Conservation (phyloP, 495 filamentous ascomycete species). For the Jackrogersella multiformis region DNA sequence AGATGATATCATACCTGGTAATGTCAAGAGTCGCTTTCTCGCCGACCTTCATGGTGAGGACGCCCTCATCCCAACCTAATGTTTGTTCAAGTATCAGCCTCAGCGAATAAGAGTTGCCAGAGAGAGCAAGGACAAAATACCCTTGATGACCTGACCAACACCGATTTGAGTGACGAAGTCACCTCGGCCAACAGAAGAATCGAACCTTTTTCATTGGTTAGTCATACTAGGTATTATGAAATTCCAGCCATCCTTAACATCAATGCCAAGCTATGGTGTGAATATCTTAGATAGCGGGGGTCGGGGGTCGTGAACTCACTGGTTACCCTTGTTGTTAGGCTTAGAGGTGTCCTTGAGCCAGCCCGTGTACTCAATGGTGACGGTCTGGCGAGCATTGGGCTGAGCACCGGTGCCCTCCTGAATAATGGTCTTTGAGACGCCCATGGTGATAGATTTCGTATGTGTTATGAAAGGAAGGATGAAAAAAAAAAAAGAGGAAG, state of each 20-base stretch:
- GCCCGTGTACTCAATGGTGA: slow-evolving; percentile 86
- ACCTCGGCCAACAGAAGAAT: slow-evolving; percentile 73
- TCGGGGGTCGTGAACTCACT: slow-evolving; percentile 48
- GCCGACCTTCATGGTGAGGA: slow-evolving; percentile 79
- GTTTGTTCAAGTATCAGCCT: slow-evolving; percentile 24
- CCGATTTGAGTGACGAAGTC: slow-evolving; percentile 76
- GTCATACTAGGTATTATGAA: slow-evolving; percentile 16
- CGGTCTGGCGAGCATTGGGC: slow-evolving; percentile 69
- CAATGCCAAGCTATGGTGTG: slow-evolving; percentile 24
- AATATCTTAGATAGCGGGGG: not conserved
- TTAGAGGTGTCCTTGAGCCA: slow-evolving; percentile 73
- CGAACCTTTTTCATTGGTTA: slow-evolving; percentile 68
- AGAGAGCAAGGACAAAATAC: slow-evolving; percentile 53
- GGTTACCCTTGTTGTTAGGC: slow-evolving; percentile 57
- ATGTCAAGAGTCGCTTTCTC: slow-evolving; percentile 84
- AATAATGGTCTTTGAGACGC: slow-evolving; percentile 57
- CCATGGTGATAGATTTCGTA: slow-evolving; percentile 51
- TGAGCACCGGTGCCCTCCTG: slow-evolving; percentile 57
- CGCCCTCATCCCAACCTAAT: slow-evolving; percentile 88
- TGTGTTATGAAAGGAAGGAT: not conserved
- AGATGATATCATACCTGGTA: slow-evolving; percentile 65
- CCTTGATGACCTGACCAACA: slow-evolving; percentile 79
- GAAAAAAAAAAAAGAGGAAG: not conserved
- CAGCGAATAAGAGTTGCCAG: not conserved
- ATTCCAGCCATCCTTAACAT: slow-evolving; percentile 14